These are phyloP conservation scores for Amanita jacksonii DNA, from an alignment of 768 basidiomycete species.

Conservation along the genomic window DNA sequence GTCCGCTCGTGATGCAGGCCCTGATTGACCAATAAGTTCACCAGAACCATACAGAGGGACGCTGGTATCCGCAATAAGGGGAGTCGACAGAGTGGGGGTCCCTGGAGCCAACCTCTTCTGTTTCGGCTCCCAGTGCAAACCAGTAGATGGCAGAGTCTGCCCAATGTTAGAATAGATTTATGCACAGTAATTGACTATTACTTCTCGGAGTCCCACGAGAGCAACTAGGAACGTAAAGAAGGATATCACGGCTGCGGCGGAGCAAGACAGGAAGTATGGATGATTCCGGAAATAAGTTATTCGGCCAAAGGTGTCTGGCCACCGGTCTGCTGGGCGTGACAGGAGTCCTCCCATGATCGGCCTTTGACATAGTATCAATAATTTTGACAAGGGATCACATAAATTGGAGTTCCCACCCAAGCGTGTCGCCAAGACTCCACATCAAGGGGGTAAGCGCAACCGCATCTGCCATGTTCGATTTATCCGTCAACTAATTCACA, in stretches of 20 bases:
- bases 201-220: slow-evolving; percentile 21
- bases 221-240: slow-evolving; percentile 15
- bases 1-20: too few species aligned
- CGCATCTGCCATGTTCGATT: slow-evolving; percentile 30
- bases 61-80: not conserved
- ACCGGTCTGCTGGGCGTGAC: slow-evolving; percentile 19
- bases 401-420: slow-evolving; percentile 18
- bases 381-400: not conserved
- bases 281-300: slow-evolving; percentile 18
- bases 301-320: slow-evolving; percentile 18
- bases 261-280: slow-evolving; percentile 30
- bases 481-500: slow-evolving; percentile 33
- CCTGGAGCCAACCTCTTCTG: too few species aligned
- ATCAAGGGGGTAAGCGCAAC: slow-evolving; percentile 25
- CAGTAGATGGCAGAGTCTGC: slow-evolving; percentile 1
- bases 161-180: not conserved
- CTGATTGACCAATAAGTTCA: too few species aligned
- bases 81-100: too few species aligned
- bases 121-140: too few species aligned
- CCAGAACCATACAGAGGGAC: too few species aligned
- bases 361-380: slow-evolving; percentile 11
- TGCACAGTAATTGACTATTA: not conserved
- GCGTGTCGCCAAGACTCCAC: slow-evolving; percentile 25
- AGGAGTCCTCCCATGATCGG: slow-evolving; percentile 26
- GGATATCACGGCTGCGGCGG: slow-evolving; percentile 16